Base-by-base conservation (phyloP, 2,329 filamentous ascomycete genomes). In the Calonectria pteridis region DNA sequence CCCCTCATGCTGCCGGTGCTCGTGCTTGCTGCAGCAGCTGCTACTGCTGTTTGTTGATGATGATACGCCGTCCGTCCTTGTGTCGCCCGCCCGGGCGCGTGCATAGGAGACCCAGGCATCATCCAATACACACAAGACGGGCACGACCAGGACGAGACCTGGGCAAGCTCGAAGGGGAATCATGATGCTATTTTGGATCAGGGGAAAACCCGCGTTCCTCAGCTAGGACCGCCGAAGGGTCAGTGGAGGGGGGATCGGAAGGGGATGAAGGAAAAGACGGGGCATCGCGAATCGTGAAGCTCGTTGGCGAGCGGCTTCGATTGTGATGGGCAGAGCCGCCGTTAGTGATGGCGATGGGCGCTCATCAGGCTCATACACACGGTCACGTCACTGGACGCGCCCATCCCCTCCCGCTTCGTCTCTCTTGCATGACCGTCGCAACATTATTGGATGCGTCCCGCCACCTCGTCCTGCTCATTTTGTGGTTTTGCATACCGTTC, bases 361-460 rank as follows among this genome's bases (percentile, higher is more conserved):
- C 67, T 46, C 67, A 64, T 63, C 49, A 67, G 55, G 55, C 55
- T 62, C 35, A 40, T 51, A 40, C 37, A 51, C 64, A 53, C 40
- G n/a, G 67, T 69, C 71, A 73, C 59, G 62, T 73, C 71, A 69
- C 71, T 35, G 31, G 26, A 40, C n/a, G 70, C 69, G 66, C 66
- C 68, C 55, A 53, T 64, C 59, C 59, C 16, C 29, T 64, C 59
- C 37, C 59, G 40, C 59, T 23, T 31, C 29, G 26, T 49, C 28
- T 33, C 33, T 63, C 26, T 49, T 37, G 49, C 59, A 64, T 69
- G 50, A 10, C 18, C 37, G 20, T 64, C n/a, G 49, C 46, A 43
- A 23, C 49, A n/a, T 40, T 53, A 70, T 65, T 63, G 33, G 67
- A 55, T 33, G 46, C 20, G 14, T 31, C 18, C 35, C 31, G 13